These are phyloP conservation scores for Amaranthus palmeri DNA, from an alignment of 148 eudicot genomes.

Conservation along the genomic window DNA sequence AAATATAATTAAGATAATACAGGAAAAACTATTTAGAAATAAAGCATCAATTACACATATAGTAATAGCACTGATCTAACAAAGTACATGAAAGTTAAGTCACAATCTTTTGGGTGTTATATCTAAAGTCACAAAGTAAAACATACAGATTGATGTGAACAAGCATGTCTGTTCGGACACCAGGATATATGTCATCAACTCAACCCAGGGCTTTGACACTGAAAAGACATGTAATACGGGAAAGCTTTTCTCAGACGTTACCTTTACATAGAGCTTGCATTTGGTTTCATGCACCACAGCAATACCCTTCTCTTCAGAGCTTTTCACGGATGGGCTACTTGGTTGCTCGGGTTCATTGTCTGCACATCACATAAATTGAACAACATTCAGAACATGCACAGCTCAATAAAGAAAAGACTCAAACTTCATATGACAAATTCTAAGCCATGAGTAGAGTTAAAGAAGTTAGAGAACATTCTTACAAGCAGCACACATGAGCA, in stretches of 20 bases:
- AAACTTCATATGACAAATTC: too few species aligned
- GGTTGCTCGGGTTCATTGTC: conserved; percentile 84
- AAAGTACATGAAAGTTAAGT: too few species aligned
- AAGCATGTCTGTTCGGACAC: neutral
- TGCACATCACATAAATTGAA: conserved; percentile 23
- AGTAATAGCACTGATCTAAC: too few species aligned
- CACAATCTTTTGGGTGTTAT: too few species aligned
- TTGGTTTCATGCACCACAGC: conserved; percentile 80
- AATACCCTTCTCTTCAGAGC: conserved; percentile 77
- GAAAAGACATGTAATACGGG: neutral
- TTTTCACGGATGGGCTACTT: conserved; percentile 90
- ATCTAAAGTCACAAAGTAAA: too few species aligned
- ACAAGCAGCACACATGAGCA: too few species aligned
- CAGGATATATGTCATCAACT: neutral
- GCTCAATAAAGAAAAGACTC: too few species aligned
- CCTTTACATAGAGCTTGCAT: conserved; percentile 94
- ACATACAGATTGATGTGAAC: neutral
- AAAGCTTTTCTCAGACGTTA: conserved; percentile 20
- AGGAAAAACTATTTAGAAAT: too few species aligned
- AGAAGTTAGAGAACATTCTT: too few species aligned
- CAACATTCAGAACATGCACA: neutral
- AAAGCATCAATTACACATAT: too few species aligned
- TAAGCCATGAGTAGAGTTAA: too few species aligned
- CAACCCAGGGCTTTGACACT: neutral
- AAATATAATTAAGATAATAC: too few species aligned